Base-by-base conservation (phyloP, 2,329 filamentous ascomycete genomes). In the Pseudopithomyces maydicus region DNA sequence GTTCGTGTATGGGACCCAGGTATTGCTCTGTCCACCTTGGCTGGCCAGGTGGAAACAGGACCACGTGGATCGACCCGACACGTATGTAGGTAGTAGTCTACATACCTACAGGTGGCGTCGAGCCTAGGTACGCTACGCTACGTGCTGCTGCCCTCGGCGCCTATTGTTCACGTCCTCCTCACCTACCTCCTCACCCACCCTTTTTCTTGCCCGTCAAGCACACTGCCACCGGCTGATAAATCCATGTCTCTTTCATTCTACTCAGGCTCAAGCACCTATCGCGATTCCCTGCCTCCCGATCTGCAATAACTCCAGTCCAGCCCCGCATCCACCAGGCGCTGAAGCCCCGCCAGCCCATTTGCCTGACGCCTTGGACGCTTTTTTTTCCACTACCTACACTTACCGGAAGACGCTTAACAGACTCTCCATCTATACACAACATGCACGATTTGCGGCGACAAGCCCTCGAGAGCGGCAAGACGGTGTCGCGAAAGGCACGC, bases 401-500 rank as follows among this genome's bases (percentile, higher is more conserved):
- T 53, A 47, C 15, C 33, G n/a, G 15, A 12, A 32, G 42, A 54
- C 20, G 23, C 52, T n/a, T 33, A 56, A 29, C 55, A 22, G 15
- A n/a, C 54, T 48, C 64, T 59, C 26, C 1, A 17, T 5, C 50
- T 17, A 46, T 8, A 48, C 51, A 45, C 59, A 67, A 52, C 44
- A 89, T 89, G 86, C 85, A 83, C 69, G 86, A 89, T 54, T 75
- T 82, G 46, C 76, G 87, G 65, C 88, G 89, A 71, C 88, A 89
- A 75, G 88, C 86, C 49, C 84, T 91, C 56, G 87, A 89, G 77
- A 87, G 85, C 78, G 84, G 85, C 72, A 92, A 92, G 79, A 92
- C 88, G 15, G 77, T 86, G 33, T 91, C 89, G 45, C 84, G 82
- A 67, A 91, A 91, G 74, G 87, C 88, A 20, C 83, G 81, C 58